Base-by-base conservation (phyloP, 495 filamentous ascomycete species). In the Cercophora scortea region DNA sequence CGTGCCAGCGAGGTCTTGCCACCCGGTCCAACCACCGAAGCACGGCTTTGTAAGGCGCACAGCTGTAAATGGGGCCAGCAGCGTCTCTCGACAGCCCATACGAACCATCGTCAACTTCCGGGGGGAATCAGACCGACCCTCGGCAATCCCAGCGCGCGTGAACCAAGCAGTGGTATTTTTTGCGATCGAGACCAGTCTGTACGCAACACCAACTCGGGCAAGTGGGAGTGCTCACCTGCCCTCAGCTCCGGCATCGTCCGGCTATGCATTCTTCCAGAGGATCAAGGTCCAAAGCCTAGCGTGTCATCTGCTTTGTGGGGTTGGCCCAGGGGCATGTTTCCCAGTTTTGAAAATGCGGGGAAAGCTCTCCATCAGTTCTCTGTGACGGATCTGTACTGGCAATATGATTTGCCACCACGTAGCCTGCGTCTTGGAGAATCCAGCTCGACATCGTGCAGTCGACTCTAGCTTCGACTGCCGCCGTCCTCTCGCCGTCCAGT, bases 261-360 rank as follows among this genome's bases (percentile, higher is more conserved):
- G 36, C 43, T 50, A 32, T 53, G 52, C 42, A 44, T 56, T 56
- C 49, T 54, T 59, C 57, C 57, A 45, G 47, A 48, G 4, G 48
- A 49, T 52, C 57, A 46, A 49, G 34, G 49, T 49, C 16, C 12
- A 19, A 41, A 12, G 42, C 51, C 47, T 15, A 25, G 25, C 25
- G 36, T 13, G 36, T 13, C 36, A 38, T 38, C 25, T 51, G 45
- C 45, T 12, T 8, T 51, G 52, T 48, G 48, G 56, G 56, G 45
- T 50, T 38, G 18, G 15, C 12, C 17, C 9, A 32, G 50, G 50
- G 48, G 44, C 13, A 8, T 38, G 10, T 38, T 38, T 38, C 3
- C 34, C 39, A 41, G 36, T 12, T 34, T 6, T 45, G 15, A 52
- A 9, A 43, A 53, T 56, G 47, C 47, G 57, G 50, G 57, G 57